phyloP scores from a whole-genome alignment of 768 basidiomycete genomes.

The Dendrothele bispora region DNA sequence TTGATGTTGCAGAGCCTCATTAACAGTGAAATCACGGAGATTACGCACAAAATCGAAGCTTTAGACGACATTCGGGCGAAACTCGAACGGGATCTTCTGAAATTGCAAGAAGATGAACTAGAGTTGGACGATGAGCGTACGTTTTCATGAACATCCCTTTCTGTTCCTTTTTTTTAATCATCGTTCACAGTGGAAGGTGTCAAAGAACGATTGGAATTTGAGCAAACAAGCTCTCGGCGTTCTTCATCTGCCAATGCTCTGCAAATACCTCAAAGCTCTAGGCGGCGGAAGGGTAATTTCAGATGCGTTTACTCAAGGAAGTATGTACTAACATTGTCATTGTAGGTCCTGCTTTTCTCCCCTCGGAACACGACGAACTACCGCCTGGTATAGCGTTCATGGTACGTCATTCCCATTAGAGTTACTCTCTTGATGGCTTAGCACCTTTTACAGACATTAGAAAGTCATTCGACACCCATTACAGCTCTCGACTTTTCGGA shows the following conservation, averaged over 20 bases:
- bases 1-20: conserved; percentile 65
- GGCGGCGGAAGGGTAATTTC: conserved; percentile 62
- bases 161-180: conserved; percentile 6
- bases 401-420: conserved; percentile 45
- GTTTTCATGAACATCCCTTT: conserved; percentile 28
- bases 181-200: conserved; percentile 79
- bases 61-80: conserved; percentile 79
- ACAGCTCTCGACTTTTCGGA: conserved; percentile 93
- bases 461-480: conserved; percentile 78
- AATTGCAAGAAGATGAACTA: conserved; percentile 90
- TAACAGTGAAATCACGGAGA: conserved; percentile 83
- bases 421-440: conserved; percentile 8
- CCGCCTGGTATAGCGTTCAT: conserved; percentile 96
- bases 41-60: conserved; percentile 85
- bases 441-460: conserved; percentile 59
- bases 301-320: neutral
- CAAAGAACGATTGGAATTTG: conserved; percentile 77
- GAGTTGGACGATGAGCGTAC: conserved; percentile 95
- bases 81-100: conserved; percentile 80
- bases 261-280: conserved; percentile 58
- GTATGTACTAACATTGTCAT: neutral
- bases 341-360: conserved; percentile 89
- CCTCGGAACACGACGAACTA: conserved; percentile 95
- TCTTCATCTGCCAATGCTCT: conserved; percentile 34
- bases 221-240: conserved; percentile 39